Conservation (phyloP, 257 asterid genomes). For the Solanum etuberosum region DNA sequence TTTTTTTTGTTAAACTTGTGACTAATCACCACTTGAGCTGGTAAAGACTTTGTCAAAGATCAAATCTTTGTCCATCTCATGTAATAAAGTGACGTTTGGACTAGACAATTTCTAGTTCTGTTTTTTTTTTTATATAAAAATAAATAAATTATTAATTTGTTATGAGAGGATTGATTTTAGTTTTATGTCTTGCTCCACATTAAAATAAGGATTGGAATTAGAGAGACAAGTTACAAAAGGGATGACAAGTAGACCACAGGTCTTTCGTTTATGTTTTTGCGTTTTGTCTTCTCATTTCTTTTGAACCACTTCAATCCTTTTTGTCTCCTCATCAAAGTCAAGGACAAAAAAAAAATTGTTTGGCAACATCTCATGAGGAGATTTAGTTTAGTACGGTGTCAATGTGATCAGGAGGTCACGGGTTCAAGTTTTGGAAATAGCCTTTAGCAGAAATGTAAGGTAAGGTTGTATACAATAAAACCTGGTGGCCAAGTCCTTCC, state of each 20-base stretch:
- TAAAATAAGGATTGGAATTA: neutral
- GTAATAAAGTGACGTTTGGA: neutral
- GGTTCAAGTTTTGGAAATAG: neutral
- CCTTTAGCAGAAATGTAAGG: too few relatives aligned
- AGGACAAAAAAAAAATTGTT: neutral
- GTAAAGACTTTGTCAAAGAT: neutral
- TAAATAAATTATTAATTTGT: neutral
- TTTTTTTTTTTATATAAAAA: neutral
- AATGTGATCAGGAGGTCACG: neutral
- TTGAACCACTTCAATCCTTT: constrained; percentile 18
- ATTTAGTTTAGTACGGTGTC: neutral
- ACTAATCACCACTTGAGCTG: neutral
- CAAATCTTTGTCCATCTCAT: neutral
- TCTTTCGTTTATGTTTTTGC: neutral
- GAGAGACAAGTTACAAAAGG: neutral
- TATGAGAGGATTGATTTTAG: neutral
- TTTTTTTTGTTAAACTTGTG: neutral
- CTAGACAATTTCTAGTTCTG: neutral
- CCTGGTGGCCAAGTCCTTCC: neutral
- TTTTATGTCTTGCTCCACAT: neutral
- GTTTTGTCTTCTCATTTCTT: constrained; percentile 8
- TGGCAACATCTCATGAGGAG: neutral
- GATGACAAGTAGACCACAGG: neutral
- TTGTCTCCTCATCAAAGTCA: constrained; percentile 15
- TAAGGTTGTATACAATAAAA: too few relatives aligned